Conservation (phyloP, 164 flowering plant genomes). For the Macadamia integrifolia region DNA sequence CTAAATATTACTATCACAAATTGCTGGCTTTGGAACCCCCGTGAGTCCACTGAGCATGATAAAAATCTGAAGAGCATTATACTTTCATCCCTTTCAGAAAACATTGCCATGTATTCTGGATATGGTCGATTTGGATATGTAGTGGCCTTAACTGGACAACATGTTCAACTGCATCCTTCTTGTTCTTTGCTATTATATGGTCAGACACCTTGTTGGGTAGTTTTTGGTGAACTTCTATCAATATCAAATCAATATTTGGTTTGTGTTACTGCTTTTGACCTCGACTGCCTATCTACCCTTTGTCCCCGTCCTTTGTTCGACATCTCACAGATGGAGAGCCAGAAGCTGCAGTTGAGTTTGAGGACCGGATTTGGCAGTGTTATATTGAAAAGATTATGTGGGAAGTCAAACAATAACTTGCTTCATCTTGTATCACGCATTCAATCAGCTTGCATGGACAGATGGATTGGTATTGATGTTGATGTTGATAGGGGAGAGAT, state of each 20-base stretch:
- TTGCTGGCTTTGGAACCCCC: slow-evolving; percentile 76
- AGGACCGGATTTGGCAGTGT: slow-evolving; percentile 53
- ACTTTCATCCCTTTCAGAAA: slow-evolving; percentile 74
- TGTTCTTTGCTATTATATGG: slow-evolving; percentile 72
- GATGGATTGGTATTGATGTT: slow-evolving; percentile 57
- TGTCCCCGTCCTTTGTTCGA: slow-evolving; percentile 60
- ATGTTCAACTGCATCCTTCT: slow-evolving; percentile 81
- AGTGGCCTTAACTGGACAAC: slow-evolving; percentile 69
- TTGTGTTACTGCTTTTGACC: slow-evolving; percentile 79
- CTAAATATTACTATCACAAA: slow-evolving; percentile 52
- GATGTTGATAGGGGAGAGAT: slow-evolving; percentile 50
- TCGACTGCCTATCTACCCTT: slow-evolving; percentile 43
- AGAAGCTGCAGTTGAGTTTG: slow-evolving; percentile 37
- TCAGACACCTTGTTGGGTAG: slow-evolving; percentile 83
- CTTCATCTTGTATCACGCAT: slow-evolving; percentile 42
- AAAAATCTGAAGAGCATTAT: slow-evolving; percentile 47
- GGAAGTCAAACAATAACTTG: slow-evolving; percentile 50
- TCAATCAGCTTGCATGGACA: slow-evolving; percentile 40
- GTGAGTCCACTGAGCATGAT: slow-evolving; percentile 38
- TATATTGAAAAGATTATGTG: slow-evolving; percentile 72
- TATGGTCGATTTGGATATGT: slow-evolving; percentile 81
- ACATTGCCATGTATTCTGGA: slow-evolving; percentile 88
- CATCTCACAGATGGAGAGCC: slow-evolving; percentile 37
- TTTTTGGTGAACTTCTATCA: slow-evolving; percentile 75
- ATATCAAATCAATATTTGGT: slow-evolving; percentile 58